phyloP scores from a whole-genome alignment of 495 filamentous ascomycete species.

The Penicillium maclennaniae region DNA sequence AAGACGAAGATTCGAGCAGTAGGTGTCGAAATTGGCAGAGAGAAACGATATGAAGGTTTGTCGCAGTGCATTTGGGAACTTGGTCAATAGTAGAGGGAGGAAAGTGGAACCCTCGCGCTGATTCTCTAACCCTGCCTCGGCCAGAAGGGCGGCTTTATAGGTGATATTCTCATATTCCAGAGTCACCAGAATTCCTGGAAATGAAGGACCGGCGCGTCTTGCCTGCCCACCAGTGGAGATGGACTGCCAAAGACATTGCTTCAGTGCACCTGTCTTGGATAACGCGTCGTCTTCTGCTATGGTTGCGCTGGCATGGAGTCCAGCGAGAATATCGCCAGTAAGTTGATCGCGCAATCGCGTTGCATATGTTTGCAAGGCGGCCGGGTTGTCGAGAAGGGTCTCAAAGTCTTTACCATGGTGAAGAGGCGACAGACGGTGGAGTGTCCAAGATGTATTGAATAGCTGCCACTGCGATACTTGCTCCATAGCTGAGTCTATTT shows the following conservation, averaged over 20 bases:
- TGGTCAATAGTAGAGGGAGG: conserved; percentile 51
- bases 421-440: conserved; percentile 55
- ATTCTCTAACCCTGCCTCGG: conserved; percentile 6
- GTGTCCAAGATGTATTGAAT: conserved; percentile 53
- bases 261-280: conserved; percentile 44
- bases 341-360: conserved; percentile 50
- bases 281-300: conserved; percentile 36
- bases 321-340: conserved; percentile 47
- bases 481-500: conserved; percentile 20
- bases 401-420: conserved; percentile 42
- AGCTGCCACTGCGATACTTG: conserved; percentile 30
- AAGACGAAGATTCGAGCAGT: conserved; percentile 40
- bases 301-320: conserved; percentile 32
- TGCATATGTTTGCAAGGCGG: conserved; percentile 45
- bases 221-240: conserved; percentile 20
- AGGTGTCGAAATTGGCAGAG: conserved; percentile 49
- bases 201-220: conserved; percentile 3
- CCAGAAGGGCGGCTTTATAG: conserved; percentile 47
- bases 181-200: conserved; percentile 41
- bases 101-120: conserved; percentile 33
- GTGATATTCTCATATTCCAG: conserved; percentile 48
- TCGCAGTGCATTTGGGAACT: conserved; percentile 48
- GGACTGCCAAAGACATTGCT: conserved; percentile 43
- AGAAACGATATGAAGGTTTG: conserved; percentile 49
- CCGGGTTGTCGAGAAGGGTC: conserved; percentile 31